Evolutionary conservation across 108 stramenopile species (phyloP).

Genomic region (Cyclotella cryptica): DNA sequence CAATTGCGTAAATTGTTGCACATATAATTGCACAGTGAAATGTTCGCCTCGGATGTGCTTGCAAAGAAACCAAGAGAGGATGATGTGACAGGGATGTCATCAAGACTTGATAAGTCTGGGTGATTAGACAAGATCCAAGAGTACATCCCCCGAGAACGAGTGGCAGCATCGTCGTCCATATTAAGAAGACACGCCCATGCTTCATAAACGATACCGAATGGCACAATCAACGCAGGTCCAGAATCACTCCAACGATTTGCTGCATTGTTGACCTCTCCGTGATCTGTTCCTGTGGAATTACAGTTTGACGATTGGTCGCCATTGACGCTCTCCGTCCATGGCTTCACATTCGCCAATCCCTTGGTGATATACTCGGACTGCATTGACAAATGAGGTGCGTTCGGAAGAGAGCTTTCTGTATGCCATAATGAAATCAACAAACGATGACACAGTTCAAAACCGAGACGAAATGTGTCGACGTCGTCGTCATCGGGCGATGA

Average conservation of each 20-base stretch:
- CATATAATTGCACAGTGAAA: constrained; percentile 44
- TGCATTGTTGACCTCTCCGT: neutral
- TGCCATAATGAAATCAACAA: constrained; percentile 41
- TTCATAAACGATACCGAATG: constrained; percentile 31
- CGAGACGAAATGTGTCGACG: constrained; percentile 20
- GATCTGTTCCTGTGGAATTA: neutral
- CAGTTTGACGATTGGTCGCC: neutral
- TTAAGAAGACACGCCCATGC: constrained; percentile 39
- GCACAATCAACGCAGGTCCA: constrained; percentile 32
- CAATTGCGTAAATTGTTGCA: constrained; percentile 21
- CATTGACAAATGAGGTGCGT: neutral
- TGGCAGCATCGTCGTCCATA: neutral
- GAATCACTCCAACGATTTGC: neutral
- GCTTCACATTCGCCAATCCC: constrained; percentile 35
- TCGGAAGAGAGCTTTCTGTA: neutral
- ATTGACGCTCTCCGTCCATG: constrained; percentile 10
- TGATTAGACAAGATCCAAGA: constrained; percentile 46
- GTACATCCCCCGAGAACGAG: constrained; percentile 36
- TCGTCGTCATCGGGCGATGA: constrained; percentile 34
- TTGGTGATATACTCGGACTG: neutral
- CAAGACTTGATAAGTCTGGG: constrained; percentile 21
- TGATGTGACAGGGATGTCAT: constrained; percentile 5
- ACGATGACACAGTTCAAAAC: constrained; percentile 44
- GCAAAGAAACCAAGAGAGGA: constrained; percentile 1
- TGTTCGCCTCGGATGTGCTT: constrained; percentile 21